Base-by-base conservation (phyloP, 192 early-diverging fungal genomes). In the Linnemannia hyalina region DNA sequence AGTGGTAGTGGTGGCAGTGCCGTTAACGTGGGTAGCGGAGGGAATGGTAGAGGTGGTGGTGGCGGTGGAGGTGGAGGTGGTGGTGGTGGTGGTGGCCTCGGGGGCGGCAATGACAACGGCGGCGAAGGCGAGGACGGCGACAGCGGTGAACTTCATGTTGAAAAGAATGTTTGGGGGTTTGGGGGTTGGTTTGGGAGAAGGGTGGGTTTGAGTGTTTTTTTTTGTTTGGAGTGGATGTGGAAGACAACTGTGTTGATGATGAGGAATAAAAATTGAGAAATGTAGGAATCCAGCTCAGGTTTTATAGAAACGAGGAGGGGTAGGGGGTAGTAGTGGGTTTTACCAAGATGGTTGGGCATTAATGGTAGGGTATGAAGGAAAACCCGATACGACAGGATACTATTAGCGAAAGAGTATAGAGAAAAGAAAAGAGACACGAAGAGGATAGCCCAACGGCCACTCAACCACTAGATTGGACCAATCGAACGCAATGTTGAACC, bases 101-200 rank as follows among this genome's bases (percentile, higher is more conserved):
- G 22, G 60, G n/a, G 49, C 26, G 42, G 68, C 76, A n/a, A 77
- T 52, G 16, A 26, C 35, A 29, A 77, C 23, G 35, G 68, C 68
- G 42, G 76, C 68, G 36, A 47, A 44, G 35, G 47, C 47, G 68
- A 49, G 49, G 49, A 52, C 49, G 60, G 29, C 29, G 29, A 65
- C 26, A n/a, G 40, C 8, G 77, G 52, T 70, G 70, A 46, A 78
- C 70, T 71, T 78, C 77, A 78, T 78, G 32, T 26, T 75, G 26
- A 13, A 23, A 26, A 23, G 52, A 10, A 41, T 41, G 71, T 40
- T 54, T 23, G 29, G 71, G n/a, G 65, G 29, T 46, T 16, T 26
- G 26, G 23, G 22, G 44, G 44, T 15, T 26, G 16, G n/a, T 36
- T 54, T 35, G 35, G 35, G 35, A 35, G 35, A 35, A 35, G 35